These are phyloP conservation scores for Fusarium sp. DNA, from an alignment of 2,329 filamentous ascomycete genomes.

Conservation along the genomic window DNA sequence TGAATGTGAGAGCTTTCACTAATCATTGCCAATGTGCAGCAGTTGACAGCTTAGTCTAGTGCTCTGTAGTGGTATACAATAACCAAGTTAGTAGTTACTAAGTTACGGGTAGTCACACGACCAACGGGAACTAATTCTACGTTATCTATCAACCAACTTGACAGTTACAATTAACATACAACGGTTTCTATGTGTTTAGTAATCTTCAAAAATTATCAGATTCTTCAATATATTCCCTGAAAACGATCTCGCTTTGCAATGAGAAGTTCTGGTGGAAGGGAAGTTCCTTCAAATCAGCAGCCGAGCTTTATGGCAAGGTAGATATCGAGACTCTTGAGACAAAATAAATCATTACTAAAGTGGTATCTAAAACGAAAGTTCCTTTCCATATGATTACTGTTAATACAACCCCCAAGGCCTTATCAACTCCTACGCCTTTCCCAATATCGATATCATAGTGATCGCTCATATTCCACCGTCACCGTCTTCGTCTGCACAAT, in stretches of 20 bases:
- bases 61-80: not conserved
- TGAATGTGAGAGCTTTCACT: not conserved
- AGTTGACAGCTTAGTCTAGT: not conserved
- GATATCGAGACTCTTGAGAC: not conserved
- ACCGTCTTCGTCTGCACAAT: slow-evolving; percentile 43
- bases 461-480: slow-evolving; percentile 36
- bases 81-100: not conserved
- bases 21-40: not conserved
- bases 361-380: slow-evolving; percentile 13
- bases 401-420: not conserved
- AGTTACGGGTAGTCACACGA: not conserved
- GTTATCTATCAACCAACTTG: not conserved
- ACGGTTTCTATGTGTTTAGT: not conserved
- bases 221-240: too few relatives aligned
- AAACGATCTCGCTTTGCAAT: too few relatives aligned
- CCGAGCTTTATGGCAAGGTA: too few relatives aligned
- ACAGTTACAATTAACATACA: not conserved
- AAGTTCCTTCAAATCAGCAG: not conserved
- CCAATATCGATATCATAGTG: not conserved
- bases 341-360: slow-evolving; percentile 5
- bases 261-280: not conserved
- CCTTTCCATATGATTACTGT: not conserved
- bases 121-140: not conserved
- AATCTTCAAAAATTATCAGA: not conserved
- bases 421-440: not conserved